Evolutionary conservation across 441 rosid species (phyloP), one percentile per base, ranked within the genome.

Genomic region (Gossypium schwendimanii): DNA sequence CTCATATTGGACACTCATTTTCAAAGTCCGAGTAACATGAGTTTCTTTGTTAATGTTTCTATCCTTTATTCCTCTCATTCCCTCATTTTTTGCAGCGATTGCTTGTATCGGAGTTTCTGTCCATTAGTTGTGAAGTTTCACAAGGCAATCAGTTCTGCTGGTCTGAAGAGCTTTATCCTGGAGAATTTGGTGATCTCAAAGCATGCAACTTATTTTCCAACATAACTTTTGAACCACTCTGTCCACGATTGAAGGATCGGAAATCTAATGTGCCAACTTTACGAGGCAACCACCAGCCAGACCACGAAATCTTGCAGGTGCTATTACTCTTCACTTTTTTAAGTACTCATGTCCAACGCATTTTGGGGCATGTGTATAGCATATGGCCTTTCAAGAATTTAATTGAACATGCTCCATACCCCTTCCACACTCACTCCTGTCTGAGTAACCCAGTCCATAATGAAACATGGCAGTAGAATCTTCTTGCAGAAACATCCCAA

Each of bases 121-220:
- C 81, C 54, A 53, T 80, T 70, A 80, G 87, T 79, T 75, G 71
- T 75, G 91, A 90, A 76, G 85, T 54, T 77, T 71, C 75, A 36
- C 76, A 78, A 77, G 78, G 63, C 18, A 71, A 72, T 12, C 79
- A 75, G 65, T 72, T 67, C 45, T 70, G 78, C 73, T 90, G 94
- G 96, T 81, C 87, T 69, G 60, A 60, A 68, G 95, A 89, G 84
- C 90, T 94, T 73, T 92, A 92, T 79, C 78, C 82, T 1, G 94
- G 91, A 71, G 97, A 94, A 80, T 85, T 87, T 74, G 73, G 80
- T 53, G 85, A 88, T 73, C 83, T 94, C 79, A 80, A 83, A 58
- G 72, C 24, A 45, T 90, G 90, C 80, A 76, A 78, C 82, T 79
- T 86, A 76, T 84, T 79, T 58, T 80, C 85, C 20, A 74, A 77